phyloP scores from a whole-genome alignment of 2,329 filamentous ascomycete species.

The Colletotrichum eremochloae region DNA sequence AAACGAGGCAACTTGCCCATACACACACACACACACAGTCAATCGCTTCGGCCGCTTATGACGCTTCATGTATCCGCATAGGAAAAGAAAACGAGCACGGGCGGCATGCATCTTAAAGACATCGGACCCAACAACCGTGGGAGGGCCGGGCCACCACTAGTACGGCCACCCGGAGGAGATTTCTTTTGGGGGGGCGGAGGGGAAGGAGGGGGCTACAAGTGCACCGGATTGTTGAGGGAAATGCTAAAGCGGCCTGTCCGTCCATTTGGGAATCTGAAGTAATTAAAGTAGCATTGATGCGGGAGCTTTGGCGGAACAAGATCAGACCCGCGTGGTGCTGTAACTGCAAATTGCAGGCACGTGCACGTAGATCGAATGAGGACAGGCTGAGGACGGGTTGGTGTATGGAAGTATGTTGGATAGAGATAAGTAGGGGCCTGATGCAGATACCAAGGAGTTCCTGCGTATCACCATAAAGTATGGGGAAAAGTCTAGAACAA shows the following conservation, averaged over 20 bases:
- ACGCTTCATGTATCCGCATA: conserved; percentile 12
- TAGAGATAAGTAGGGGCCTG: background rate
- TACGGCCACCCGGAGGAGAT: conserved; percentile 10
- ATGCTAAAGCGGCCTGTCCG: background rate
- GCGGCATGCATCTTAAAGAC: conserved; percentile 17
- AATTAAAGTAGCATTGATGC: background rate
- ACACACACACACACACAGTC: background rate
- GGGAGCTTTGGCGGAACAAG: background rate
- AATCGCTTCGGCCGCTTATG: conserved; percentile 20
- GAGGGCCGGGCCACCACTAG: conserved; percentile 13
- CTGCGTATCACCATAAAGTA: background rate
- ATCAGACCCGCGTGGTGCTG: background rate
- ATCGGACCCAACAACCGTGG: background rate
- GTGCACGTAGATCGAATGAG: background rate
- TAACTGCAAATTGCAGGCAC: background rate
- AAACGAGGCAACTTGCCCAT: conserved; percentile 26
- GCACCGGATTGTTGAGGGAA: conserved; percentile 2
- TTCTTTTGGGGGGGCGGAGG: background rate
- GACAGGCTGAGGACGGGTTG: background rate
- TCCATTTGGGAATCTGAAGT: background rate
- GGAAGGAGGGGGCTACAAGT: background rate
- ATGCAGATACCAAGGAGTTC: background rate
- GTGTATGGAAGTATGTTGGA: background rate
- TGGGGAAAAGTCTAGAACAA: too few relatives aligned
- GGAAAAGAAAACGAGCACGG: conserved; percentile 10